Base-by-base conservation (phyloP, 176 grass and related monocot genomes). In the Stipa capillata region DNA sequence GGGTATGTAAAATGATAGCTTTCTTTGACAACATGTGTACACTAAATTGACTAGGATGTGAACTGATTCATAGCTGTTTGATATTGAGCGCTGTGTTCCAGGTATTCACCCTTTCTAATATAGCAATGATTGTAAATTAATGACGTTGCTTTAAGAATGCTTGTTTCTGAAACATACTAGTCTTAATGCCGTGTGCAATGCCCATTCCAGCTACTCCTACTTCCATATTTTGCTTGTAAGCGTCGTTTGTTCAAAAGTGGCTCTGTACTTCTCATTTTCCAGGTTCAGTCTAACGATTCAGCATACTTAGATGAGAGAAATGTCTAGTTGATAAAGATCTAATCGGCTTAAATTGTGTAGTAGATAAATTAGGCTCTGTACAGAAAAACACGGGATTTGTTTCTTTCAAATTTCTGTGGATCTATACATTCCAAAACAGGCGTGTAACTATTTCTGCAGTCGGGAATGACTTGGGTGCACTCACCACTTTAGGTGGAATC, bases 1-100 rank as follows among this genome's bases (percentile, higher is more conserved):
- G n/a, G n/a, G 69, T n/a, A 53, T 80, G 82, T 89, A 89, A 89
- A 85, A 77, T 71, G 62, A 23, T 76, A 64, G 55, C 44, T 84
- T 31, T 41, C 48, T 21, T 76, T 65, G 81, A 70, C 35, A 70
- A 83, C 56, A n/a, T n/a, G n/a, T n/a, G n/a, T n/a, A 77, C 65
- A 89, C 64, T 65, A 82, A 45, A 85, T 76, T 77, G 78, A 85
- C 25, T 82, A 85, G 78, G 56, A 47, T 27, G 49, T 48, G 47
- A 77, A 57, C 55, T 64, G 65, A 5, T 49, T 83, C 44, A n/a
- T 34, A 53, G 52, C 53, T 17, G 44, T 66, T 44, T 61, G 61
- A 74, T 54, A 63, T 39, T 67, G 21, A 18, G 37, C 49, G 41
- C 57, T 86, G 72, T 35, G 58, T 69, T 61, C 56, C 57, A 66